These are phyloP conservation scores for Verticillium klebahnii DNA, from an alignment of 2,329 filamentous ascomycete genomes.

Conservation along the genomic window DNA sequence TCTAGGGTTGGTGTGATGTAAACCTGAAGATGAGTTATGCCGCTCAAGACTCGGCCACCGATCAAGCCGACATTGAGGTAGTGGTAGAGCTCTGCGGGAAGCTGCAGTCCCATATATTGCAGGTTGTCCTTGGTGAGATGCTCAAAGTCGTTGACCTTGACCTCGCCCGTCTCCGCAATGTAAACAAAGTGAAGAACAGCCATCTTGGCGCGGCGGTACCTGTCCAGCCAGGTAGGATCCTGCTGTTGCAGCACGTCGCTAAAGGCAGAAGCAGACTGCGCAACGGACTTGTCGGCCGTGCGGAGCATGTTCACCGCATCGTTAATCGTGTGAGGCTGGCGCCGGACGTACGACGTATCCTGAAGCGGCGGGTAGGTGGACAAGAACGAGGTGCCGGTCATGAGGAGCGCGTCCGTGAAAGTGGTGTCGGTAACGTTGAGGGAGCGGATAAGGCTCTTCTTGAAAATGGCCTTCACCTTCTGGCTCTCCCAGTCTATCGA, in stretches of 20 bases:
- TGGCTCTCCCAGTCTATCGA: slow-evolving; percentile 64
- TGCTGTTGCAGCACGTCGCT: slow-evolving; percentile 71
- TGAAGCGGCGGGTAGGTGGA: slow-evolving; percentile 74
- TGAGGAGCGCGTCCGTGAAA: slow-evolving; percentile 78
- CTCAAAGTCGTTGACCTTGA: slow-evolving; percentile 69
- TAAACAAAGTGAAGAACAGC: slow-evolving; percentile 84
- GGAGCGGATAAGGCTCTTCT: slow-evolving; percentile 64
- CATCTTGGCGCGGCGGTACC: slow-evolving; percentile 81
- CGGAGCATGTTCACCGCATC: slow-evolving; percentile 77
- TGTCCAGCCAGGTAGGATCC: slow-evolving; percentile 74
- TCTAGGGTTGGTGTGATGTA: slow-evolving; percentile 81
- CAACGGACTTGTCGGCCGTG: slow-evolving; percentile 64
- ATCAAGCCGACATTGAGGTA: slow-evolving; percentile 84
- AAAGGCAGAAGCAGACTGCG: slow-evolving; percentile 69
- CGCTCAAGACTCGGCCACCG: slow-evolving; percentile 72
- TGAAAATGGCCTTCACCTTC: slow-evolving; percentile 58
- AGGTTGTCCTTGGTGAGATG: slow-evolving; percentile 78
- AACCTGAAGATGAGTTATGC: slow-evolving; percentile 75
- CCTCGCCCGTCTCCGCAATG: slow-evolving; percentile 70
- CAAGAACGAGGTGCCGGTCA: slow-evolving; percentile 78
- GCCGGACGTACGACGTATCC: slow-evolving; percentile 47
- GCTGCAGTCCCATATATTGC: slow-evolving; percentile 82
- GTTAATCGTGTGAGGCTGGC: slow-evolving; percentile 58
- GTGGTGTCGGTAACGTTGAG: slow-evolving; percentile 64
- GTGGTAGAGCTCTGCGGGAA: slow-evolving; percentile 86